Evolutionary conservation across 306 rosid genomes (phyloP), one percentile per base, ranked within the genome.

Genomic region (Rubus idaeus): DNA sequence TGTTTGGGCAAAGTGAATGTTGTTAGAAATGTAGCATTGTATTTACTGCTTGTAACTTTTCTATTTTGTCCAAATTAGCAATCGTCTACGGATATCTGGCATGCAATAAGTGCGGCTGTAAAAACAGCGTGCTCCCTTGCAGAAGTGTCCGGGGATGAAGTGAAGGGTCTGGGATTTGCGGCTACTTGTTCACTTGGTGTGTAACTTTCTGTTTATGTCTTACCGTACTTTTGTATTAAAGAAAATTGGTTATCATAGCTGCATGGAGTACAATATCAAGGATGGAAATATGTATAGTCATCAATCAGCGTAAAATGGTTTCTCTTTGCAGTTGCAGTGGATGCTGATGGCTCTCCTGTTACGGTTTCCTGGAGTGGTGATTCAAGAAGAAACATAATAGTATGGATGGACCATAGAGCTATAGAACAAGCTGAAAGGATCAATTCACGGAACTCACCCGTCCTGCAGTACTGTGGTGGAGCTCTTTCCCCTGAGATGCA

Each of bases 331-430:
- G 98, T 90, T 70, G 97, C 98, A 1, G 91, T 95, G 74, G 98
- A 92, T 73, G 84, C 97, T 26, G 98, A 95, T 57, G 91, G 92
- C 69, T 89, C 98, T 75, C 97, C 97, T 71, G 97, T 95, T 84
- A 84, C 97, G 14, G 88, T 95, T 78, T 95, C 97, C 53, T 85
- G 83, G 91, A 95, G 89, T 82, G 96, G 96, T 67, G 97, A 95
- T 85, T 90, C 97, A 72, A 92, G 98, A 85, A 95, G 98, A 78
- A 95, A 92, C 79, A 85, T 95, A 69, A 87, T 95, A 70, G 98
- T 95, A 50, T 95, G 98, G 98, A 92, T 95, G 98, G 98, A 95
- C 83, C 98, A 92, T 75, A 90, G 97, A 86, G 98, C 98, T 47
- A 93, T 92, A 45, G 87, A 90, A 70, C 98, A 95, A 88, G 93